Conservation (phyloP, 2,329 filamentous ascomycete species). For the Beauveria brongniartii region DNA sequence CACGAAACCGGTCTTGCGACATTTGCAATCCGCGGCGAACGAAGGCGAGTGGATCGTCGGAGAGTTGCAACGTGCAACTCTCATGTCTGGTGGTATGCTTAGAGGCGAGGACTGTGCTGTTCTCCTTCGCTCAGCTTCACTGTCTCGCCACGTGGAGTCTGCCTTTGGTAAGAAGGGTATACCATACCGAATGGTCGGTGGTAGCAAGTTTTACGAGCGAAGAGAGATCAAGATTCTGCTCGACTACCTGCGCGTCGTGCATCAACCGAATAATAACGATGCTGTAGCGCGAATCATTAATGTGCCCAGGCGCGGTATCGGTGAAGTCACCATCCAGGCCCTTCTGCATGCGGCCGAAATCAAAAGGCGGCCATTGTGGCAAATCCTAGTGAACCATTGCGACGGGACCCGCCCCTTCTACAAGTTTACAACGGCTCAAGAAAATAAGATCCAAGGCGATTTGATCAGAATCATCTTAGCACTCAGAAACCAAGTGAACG, state of each 20-base stretch:
- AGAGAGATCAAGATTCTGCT: conserved; percentile 79
- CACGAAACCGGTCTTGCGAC: conserved; percentile 71
- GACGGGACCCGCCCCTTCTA: conserved; percentile 39
- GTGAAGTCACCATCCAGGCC: conserved; percentile 66
- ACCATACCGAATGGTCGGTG: conserved; percentile 86
- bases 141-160: conserved; percentile 81
- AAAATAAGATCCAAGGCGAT: conserved; percentile 44
- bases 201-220: conserved; percentile 85
- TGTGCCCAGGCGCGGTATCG: conserved; percentile 70
- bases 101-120: conserved; percentile 74
- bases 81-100: conserved; percentile 67
- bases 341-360: conserved; percentile 71
- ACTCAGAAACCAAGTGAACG: conserved; percentile 23
- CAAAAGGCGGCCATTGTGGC: conserved; percentile 65
- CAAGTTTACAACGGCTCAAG: conserved; percentile 41
- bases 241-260: conserved; percentile 80
- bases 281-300: conserved; percentile 80
- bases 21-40: conserved; percentile 56
- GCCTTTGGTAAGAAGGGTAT: conserved; percentile 74
- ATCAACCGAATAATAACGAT: conserved; percentile 81
- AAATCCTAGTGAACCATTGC: conserved; percentile 52
- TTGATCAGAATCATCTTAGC: conserved; percentile 36
- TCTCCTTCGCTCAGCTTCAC: conserved; percentile 71
- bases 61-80: conserved; percentile 65
- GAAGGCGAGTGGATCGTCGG: conserved; percentile 86